Evolutionary conservation across 2,329 filamentous ascomycete species (phyloP), one percentile per base, ranked within the genome.

Genomic region (Penicillium sp.): DNA sequence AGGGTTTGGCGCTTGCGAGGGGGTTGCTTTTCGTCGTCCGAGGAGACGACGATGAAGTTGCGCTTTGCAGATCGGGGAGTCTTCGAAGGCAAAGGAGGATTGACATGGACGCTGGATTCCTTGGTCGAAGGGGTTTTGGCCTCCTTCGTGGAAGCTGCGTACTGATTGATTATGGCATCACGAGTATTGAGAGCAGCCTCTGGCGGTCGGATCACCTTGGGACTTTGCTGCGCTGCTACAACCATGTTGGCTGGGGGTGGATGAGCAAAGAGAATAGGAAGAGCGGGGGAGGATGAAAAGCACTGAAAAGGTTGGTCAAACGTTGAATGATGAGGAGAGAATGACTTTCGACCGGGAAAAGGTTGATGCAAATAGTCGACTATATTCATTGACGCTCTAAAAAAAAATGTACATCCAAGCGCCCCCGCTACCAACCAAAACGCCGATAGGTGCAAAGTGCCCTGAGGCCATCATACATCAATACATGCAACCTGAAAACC

Each of bases 321-420:
- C n/a, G 20, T 22, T 16, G 31, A 16, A 16, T 8, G 14, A 2
- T 9, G 16, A 16, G n/a, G 9, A 18, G n/a, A 35, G 5, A 9
- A 9, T 5, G 3, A n/a, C 2, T n/a, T 33, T 16, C 3, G 5
- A 20, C n/a, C 1, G 2, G 36, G 18, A 33, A 9, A 5, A 5
- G 30, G 25, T 40, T 18, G 25, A 46, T 46, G 35, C 25, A 41
- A 41, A 47, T 33, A 7, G 14, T 20, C 30, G 10, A 38, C 42
- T 48, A 48, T 48, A 43, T 48, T 43, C 39, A 48, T 8, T 42
- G 14, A 36, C n/a, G 20, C 36, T 48, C 22, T 48, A 31, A 35
- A 35, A 31, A 35, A 35, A 48, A 22, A 1, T 42, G 36, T 14
- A 18, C 20, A 13, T 38, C 18, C 35, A 13, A 48, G 43, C 46